A percentile compares a stretch with the other conserved stretches of the same genome.
Conservation (phyloP, 2,329 filamentous ascomycete genomes). For the Remersonia thermophila region DNA sequence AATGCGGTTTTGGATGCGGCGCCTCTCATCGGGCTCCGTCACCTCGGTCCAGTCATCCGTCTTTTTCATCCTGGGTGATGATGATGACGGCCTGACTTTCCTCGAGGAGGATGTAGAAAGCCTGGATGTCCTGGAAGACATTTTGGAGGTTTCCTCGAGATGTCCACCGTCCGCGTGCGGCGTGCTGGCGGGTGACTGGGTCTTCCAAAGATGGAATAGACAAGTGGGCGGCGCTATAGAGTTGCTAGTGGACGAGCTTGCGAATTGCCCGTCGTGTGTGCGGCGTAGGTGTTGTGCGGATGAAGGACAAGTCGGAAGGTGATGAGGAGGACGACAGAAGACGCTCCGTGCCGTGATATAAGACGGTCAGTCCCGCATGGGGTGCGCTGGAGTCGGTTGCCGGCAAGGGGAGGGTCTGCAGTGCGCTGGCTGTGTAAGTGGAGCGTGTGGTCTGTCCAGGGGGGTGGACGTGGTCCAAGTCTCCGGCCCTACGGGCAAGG, state of each 20-base stretch:
- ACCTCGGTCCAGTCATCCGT: conserved; percentile 58
- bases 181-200: neutral
- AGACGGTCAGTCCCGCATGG: conserved; percentile 17
- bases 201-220: conserved; percentile 15
- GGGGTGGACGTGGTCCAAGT: conserved; percentile 2
- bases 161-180: no score
- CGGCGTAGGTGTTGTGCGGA: conserved; percentile 11
- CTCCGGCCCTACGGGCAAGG: conserved; percentile 5
- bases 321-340: conserved; percentile 11
- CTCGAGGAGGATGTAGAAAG: conserved; percentile 12
- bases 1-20: conserved; percentile 64
- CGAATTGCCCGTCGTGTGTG: conserved; percentile 6
- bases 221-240: conserved; percentile 14
- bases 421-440: conserved; percentile 4
- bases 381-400: conserved; percentile 6
- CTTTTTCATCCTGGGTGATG: conserved; percentile 28
- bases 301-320: conserved; percentile 8
- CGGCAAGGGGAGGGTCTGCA: conserved; percentile 6
- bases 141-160: conserved; percentile 13
- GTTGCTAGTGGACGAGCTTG: conserved; percentile 6
- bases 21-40: conserved; percentile 56
- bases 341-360: conserved; percentile 14
- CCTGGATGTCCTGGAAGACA: conserved; percentile 23
- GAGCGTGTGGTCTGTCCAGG: conserved; percentile 6
- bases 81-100: conserved; percentile 21